phyloP scores from a whole-genome alignment of 73 alveolate genomes.

The Uronychia binucleata region DNA sequence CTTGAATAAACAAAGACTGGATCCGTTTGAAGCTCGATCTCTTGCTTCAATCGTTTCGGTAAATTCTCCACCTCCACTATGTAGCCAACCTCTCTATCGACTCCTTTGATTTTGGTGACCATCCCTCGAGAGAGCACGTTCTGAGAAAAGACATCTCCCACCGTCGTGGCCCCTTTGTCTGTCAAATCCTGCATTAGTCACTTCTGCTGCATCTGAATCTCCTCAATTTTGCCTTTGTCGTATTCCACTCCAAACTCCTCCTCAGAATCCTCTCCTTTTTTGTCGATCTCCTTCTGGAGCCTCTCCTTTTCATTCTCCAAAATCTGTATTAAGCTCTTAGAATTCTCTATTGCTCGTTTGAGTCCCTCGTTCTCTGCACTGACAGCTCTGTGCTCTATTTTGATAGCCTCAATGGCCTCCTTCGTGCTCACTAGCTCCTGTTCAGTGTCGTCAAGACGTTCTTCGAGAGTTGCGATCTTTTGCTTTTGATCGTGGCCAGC shows the following conservation, averaged over 20 bases:
- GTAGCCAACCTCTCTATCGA: constrained; percentile 4
- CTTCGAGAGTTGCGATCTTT: constrained; percentile 14
- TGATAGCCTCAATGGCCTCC: constrained; percentile 28
- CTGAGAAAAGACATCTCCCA: constrained; percentile 4
- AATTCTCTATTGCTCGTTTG: constrained; percentile 35
- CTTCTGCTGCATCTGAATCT: constrained; percentile 41
- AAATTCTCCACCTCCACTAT: constrained; percentile 24
- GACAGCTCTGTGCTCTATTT: constrained; percentile 29
- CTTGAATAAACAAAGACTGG: neutral
- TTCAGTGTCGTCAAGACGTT: constrained; percentile 14
- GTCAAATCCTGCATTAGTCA: constrained; percentile 25
- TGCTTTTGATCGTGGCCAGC: constrained; percentile 11
- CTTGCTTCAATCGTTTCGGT: constrained; percentile 11
- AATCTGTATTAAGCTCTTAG: constrained; percentile 37
- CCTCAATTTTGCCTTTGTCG: constrained; percentile 23
- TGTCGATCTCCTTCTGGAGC: constrained; percentile 22
- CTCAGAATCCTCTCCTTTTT: constrained; percentile 7
- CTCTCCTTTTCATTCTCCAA: constrained; percentile 35
- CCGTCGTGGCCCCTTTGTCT: constrained; percentile 19
- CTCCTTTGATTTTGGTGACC: constrained; percentile 34
- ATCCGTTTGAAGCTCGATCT: constrained; percentile 26
- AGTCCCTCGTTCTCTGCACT: constrained; percentile 16
- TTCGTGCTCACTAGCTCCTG: constrained; percentile 23
- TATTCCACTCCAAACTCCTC: neutral
- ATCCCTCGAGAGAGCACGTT: constrained; percentile 22